phyloP scores from a whole-genome alignment of 202 grass and related monocot genomes.

The Carex arenaria region DNA sequence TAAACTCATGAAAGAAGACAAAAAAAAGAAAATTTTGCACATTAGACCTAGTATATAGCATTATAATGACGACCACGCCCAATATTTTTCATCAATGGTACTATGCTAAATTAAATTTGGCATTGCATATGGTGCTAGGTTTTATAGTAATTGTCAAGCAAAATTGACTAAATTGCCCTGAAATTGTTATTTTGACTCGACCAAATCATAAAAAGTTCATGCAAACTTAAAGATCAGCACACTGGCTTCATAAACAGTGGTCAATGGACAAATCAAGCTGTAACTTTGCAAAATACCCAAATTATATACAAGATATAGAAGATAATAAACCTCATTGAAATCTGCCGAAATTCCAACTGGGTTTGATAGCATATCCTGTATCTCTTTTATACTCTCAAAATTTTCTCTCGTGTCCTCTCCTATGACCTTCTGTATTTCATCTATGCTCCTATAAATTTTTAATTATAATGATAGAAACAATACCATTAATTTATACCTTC shows the following conservation, averaged over 20 bases:
- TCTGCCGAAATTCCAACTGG: slow-evolving; percentile 48
- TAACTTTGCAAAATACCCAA: not conserved
- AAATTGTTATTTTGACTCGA: not conserved
- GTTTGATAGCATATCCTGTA: slow-evolving; percentile 49
- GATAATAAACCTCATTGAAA: slow-evolving; percentile 48
- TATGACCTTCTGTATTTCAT: slow-evolving; percentile 61
- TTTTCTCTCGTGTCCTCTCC: slow-evolving; percentile 42
- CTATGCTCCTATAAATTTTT: slow-evolving; percentile 30
- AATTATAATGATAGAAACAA: not conserved
- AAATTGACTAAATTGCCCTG: not conserved
- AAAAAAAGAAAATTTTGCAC: not conserved
- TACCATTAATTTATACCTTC: not conserved
- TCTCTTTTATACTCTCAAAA: slow-evolving; percentile 52
- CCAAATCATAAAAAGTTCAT: not conserved
- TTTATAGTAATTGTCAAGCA: not conserved
- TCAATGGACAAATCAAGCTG: not conserved
- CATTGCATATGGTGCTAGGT: not conserved
- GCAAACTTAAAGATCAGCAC: not conserved
- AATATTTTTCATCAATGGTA: not conserved
- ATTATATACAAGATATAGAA: not conserved
- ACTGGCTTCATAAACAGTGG: not conserved
- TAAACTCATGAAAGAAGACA: not conserved
- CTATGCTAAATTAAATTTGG: not conserved
- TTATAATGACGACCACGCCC: not conserved
- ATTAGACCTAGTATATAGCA: not conserved